Evolutionary conservation across 192 early-diverging fungal genomes (phyloP).

Genomic region (Spizellomyces punctatus): DNA sequence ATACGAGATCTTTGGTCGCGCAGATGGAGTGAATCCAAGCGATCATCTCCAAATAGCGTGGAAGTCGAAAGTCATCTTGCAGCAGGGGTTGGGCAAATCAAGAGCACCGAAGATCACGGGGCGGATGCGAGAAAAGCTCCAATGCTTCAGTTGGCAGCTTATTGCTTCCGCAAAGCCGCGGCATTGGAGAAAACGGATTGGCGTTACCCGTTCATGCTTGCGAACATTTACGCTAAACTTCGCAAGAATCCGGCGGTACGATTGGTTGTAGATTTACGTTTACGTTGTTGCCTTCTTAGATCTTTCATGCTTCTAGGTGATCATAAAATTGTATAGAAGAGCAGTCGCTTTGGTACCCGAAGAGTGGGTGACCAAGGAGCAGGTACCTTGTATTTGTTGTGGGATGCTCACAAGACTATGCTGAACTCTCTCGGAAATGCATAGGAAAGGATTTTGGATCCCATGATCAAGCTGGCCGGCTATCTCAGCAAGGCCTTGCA

Average conservation of each 20-base stretch:
- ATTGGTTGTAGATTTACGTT: no score
- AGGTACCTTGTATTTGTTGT: constrained; percentile 10
- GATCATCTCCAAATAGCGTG: no score
- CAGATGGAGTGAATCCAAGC: no score
- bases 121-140: no score
- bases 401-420: no score
- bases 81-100: no score
- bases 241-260: neutral
- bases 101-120: no score
- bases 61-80: no score
- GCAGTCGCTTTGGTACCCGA: constrained; percentile 35
- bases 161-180: constrained; percentile 32
- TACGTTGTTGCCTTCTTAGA: neutral
- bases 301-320: neutral
- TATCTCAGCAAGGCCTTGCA: constrained; percentile 52
- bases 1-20: neutral
- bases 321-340: constrained; percentile 22
- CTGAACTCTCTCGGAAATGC: no score
- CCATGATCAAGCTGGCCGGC: constrained; percentile 60
- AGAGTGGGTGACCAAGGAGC: constrained; percentile 45
- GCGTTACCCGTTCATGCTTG: constrained; percentile 40
- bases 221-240: constrained; percentile 29
- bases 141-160: constrained; percentile 6
- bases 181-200: constrained; percentile 29
- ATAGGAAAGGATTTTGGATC: constrained; percentile 63